phyloP scores from a whole-genome alignment of 139 green algal species.

The Nannochloris sp. region DNA sequence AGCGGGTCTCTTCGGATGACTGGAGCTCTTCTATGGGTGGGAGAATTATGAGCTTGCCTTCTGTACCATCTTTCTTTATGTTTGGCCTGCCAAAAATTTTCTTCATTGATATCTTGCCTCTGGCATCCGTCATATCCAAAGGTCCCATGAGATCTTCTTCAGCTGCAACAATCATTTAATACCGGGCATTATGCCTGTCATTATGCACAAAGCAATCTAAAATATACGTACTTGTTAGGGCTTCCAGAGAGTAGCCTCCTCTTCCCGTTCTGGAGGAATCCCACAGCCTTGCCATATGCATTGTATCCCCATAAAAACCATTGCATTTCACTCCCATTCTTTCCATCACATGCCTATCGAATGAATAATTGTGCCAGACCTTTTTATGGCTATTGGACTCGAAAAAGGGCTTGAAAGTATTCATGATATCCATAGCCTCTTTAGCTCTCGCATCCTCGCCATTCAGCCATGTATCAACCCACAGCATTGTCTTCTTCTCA shows the following conservation, averaged over 20 bases:
- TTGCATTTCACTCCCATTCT: constrained; percentile 24
- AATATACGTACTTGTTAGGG: constrained; percentile 36
- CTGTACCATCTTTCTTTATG: constrained; percentile 65
- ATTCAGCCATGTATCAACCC: constrained; percentile 66
- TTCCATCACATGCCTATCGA: constrained; percentile 91
- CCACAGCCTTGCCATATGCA: constrained; percentile 96
- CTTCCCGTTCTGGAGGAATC: constrained; percentile 61
- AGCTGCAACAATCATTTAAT: constrained; percentile 2
- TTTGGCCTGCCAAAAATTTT: constrained; percentile 69
- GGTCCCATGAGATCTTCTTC: constrained; percentile 33
- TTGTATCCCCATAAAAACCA: constrained; percentile 88
- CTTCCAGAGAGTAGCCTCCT: constrained; percentile 69
- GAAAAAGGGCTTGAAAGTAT: constrained; percentile 76
- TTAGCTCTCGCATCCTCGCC: constrained; percentile 22
- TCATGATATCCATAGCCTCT: constrained; percentile 43
- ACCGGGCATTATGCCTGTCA: no score
- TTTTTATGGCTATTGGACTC: constrained; percentile 57
- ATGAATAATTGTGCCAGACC: constrained; percentile 99
- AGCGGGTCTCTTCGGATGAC: constrained; percentile 27
- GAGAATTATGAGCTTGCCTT: constrained; percentile 55
- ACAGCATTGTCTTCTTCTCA: constrained; percentile 43
- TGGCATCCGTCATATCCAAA: neutral
- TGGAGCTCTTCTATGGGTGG: constrained; percentile 68
- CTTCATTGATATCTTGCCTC: constrained; percentile 81
- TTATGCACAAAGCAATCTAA: neutral